Evolutionary conservation across 768 basidiomycete species (phyloP).

Genomic region (Polyporus arcularius): DNA sequence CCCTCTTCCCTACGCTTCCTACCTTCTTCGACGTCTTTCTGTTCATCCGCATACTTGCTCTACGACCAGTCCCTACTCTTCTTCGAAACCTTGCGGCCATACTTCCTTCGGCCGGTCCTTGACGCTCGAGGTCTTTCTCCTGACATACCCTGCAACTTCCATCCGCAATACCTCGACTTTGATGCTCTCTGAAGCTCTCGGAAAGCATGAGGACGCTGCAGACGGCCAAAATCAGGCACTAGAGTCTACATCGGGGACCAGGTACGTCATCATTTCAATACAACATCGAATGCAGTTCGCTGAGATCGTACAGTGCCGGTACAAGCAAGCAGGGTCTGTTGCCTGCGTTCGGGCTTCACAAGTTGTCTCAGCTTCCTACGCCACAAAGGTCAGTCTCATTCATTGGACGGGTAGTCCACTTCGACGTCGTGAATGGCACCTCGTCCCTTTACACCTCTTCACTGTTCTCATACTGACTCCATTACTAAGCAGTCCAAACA

Average conservation of each 20-base stretch:
- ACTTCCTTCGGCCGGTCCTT: not conserved
- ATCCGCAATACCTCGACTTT: not conserved
- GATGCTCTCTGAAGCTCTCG: constrained; percentile 6
- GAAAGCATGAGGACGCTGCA: not conserved
- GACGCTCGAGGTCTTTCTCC: not conserved
- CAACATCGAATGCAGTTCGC: not conserved
- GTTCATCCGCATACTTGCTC: not conserved
- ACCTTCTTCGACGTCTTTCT: not conserved
- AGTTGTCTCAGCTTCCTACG: constrained; percentile 32
- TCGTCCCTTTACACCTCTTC: too few relatives aligned
- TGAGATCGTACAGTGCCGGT: not conserved
- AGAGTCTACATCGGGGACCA: constrained; percentile 1
- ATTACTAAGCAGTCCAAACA: constrained; percentile 33
- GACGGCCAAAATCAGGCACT: not conserved
- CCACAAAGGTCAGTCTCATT: constrained; percentile 34
- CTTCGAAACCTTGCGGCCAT: not conserved
- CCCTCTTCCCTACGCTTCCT: not conserved
- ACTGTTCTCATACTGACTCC: not conserved
- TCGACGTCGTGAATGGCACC: not conserved
- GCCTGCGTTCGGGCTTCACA: constrained; percentile 14
- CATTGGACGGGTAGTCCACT: not conserved
- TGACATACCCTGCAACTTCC: not conserved
- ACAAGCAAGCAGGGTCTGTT: constrained; percentile 3
- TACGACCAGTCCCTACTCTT: not conserved
- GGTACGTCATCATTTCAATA: constrained; percentile 1